These are phyloP conservation scores for Litchi chinensis DNA, from an alignment of 345 rosid genomes.

Conservation along the genomic window DNA sequence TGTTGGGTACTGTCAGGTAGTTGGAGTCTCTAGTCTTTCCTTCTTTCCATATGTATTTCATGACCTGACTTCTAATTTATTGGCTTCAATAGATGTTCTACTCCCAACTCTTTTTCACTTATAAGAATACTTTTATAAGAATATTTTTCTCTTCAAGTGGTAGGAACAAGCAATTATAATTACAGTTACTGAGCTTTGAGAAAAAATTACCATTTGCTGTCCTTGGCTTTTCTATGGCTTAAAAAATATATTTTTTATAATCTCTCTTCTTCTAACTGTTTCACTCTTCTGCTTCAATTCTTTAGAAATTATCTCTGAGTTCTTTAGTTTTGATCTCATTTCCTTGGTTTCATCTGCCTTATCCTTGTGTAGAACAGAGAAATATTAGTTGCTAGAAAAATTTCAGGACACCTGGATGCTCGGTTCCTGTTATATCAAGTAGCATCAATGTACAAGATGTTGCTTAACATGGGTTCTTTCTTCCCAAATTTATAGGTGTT, in stretches of 20 bases:
- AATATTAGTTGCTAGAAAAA: neutral
- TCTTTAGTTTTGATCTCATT: neutral
- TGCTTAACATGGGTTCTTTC: neutral
- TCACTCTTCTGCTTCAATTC: neutral
- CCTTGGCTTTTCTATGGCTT: neutral
- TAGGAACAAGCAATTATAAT: conserved; percentile 1
- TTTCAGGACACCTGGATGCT: conserved; percentile 4
- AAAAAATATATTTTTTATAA: too few species aligned
- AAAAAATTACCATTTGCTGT: neutral
- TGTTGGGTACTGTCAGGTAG: conserved; percentile 99
- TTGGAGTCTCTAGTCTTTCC: conserved; percentile 9
- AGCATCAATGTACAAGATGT: neutral
- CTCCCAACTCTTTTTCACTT: conserved; percentile 9
- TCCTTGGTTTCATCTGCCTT: conserved; percentile 3
- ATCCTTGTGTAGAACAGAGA: neutral
- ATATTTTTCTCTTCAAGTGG: conserved; percentile 12
- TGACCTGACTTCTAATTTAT: conserved; percentile 11
- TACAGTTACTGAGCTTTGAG: neutral
- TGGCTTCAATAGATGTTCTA: conserved; percentile 4
- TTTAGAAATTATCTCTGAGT: neutral
- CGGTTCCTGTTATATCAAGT: conserved; percentile 1
- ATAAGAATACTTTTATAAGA: conserved; percentile 10
- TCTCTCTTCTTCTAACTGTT: neutral
- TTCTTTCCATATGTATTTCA: conserved; percentile 2
- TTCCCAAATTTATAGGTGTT: conserved; percentile 2